Conservation (phyloP, 2,329 filamentous ascomycete species). For the Aspergillus intermedius region DNA sequence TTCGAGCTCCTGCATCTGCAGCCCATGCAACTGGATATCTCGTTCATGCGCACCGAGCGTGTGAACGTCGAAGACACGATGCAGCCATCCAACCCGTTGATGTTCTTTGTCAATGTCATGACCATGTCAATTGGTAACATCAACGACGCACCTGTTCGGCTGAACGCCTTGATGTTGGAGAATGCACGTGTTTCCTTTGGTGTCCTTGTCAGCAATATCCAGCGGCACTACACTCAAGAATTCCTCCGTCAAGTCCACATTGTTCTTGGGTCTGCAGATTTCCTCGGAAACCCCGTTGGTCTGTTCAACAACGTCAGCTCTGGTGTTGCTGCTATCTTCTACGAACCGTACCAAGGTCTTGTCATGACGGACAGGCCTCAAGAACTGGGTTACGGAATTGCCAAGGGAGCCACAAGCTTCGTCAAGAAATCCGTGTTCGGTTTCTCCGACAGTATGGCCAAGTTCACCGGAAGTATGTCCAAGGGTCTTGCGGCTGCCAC, state of each 20-base stretch:
- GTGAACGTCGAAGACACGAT: conserved; percentile 95
- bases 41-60: conserved; percentile 91
- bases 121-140: conserved; percentile 99
- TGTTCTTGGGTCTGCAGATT: conserved; percentile 93
- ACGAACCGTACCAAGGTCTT: conserved; percentile 96
- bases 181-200: conserved; percentile 87
- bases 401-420: conserved; percentile 92
- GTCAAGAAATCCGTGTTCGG: conserved; percentile 99
- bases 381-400: conserved; percentile 89
- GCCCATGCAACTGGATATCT: conserved; percentile 95
- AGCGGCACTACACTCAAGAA: conserved; percentile 94
- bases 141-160: conserved; percentile 89
- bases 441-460: conserved; percentile 93
- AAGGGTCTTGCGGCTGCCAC: conserved; percentile 94
- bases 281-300: conserved; percentile 93
- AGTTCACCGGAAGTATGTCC: conserved; percentile 93
- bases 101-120: conserved; percentile 98
- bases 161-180: conserved; percentile 90
- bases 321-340: conserved; percentile 95
- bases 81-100: conserved; percentile 83
- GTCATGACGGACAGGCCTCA: conserved; percentile 95
- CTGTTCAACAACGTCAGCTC: conserved; percentile 98
- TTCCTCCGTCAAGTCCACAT: conserved; percentile 94
- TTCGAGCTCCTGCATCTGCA: conserved; percentile 96
- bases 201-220: conserved; percentile 76